Evolutionary conservation across 1,139 yeast genomes (phyloP), one percentile per base, ranked within the genome.

Genomic region (Geotrichum klebahnii): DNA sequence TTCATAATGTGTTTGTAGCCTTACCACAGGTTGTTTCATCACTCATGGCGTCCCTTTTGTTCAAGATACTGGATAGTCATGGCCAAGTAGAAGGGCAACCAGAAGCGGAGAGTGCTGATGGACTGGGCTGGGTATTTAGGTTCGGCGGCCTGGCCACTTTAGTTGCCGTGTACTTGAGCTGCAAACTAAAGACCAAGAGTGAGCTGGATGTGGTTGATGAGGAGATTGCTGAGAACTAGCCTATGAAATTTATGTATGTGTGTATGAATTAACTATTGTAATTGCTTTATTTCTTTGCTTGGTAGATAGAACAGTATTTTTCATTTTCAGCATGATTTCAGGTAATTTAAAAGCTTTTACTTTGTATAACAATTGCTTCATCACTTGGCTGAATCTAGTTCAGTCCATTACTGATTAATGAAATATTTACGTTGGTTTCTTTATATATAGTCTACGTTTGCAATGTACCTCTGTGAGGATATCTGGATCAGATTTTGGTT

Each of bases 1-100:
- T 75, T 17, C 79, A 75, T 56, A 75, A 75, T 56, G 72, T 75
- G 35, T 75, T 72, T 57, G 76, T 75, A 14, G 74, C 78, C 1
- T 68, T 74, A 2, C 79, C 79, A 0, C 79, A 75, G 56, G 76
- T 74, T 55, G 54, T 74, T 2, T 70, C 76, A 31, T 71, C 76
- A 0, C 54, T 75, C 26, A 61, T 71, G 40, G 69, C 75, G 33
- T 66, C 75, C n/a, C 10, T 72, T 1, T 48, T 75, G 10, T 75
- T 75, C 57, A 53, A 53, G 33, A 48, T 53, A 24, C 58, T 57
- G 3, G 44, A 47, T 23, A 24, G 46, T 28, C 55, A 53, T 9
- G 59, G 56, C 3, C 65, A 59, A 49, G 36, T 16, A 14, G 19
- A 28, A n/a, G n/a, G 10, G 48, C 28, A 28, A 29, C 14, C 16